These are phyloP conservation scores for Candida labiduridarum DNA, from an alignment of 1,139 yeast species.

Conservation along the genomic window DNA sequence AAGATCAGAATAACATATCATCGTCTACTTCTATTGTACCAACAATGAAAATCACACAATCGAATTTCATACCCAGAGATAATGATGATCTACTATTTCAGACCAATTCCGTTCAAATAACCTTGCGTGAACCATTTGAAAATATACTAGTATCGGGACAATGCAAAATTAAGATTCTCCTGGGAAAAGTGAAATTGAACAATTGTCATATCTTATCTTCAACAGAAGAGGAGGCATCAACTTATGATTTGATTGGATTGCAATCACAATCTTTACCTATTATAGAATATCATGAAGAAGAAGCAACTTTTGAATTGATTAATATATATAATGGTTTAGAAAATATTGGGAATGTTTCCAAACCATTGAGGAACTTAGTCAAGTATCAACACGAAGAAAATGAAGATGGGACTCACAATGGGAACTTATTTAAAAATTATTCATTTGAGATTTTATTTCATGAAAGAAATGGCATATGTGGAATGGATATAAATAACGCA, in stretches of 20 bases:
- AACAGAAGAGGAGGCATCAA: conserved; percentile 18
- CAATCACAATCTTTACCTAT: conserved; percentile 57
- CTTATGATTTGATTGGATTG: conserved; percentile 49
- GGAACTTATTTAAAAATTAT: conserved; percentile 18
- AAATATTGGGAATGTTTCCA: conserved; percentile 46
- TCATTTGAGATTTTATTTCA: conserved; percentile 42
- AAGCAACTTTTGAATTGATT: conserved; percentile 45
- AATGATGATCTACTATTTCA: conserved; percentile 39
- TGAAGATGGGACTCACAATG: conserved; percentile 2
- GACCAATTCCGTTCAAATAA: conserved; percentile 37
- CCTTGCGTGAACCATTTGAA: conserved; percentile 46
- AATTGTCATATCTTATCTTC: conserved; percentile 48
- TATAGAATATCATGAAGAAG: conserved; percentile 38
- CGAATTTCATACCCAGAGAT: conserved; percentile 36
- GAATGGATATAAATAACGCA: conserved; percentile 22
- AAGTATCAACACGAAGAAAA: conserved; percentile 18
- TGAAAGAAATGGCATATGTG: conserved; percentile 28
- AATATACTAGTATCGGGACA: conserved; percentile 61
- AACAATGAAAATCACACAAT: conserved; percentile 15
- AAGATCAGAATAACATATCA: neutral
- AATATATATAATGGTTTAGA: conserved; percentile 48
- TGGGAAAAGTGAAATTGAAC: conserved; percentile 64
- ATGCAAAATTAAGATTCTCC: conserved; percentile 50
- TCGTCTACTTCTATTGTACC: neutral
- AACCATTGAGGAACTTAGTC: conserved; percentile 51